Evolutionary conservation across 116 monocot genomes (phyloP).

Genomic region (Trichopus zeylanicus): DNA sequence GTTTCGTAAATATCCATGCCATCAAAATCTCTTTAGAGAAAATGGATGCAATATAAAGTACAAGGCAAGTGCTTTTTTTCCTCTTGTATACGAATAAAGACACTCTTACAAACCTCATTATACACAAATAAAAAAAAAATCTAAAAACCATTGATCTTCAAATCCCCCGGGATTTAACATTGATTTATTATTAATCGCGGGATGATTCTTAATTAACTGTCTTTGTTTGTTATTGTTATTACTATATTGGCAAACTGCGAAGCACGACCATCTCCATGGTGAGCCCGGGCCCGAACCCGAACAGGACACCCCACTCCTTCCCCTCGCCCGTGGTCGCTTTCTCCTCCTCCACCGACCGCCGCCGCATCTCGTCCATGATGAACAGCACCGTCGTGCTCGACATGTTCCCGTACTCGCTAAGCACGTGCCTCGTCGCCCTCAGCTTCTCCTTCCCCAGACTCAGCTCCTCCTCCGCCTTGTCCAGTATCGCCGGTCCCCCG

Average conservation of each 20-base stretch:
- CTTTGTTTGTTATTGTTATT: too few species aligned
- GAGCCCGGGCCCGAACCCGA: neutral
- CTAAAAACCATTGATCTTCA: too few species aligned
- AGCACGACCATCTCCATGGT: neutral
- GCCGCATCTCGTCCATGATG: conserved; percentile 2
- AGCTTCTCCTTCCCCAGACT: neutral
- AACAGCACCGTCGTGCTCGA: conserved; percentile 4
- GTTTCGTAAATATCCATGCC: too few species aligned
- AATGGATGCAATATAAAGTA: too few species aligned
- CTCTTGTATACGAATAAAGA: too few species aligned
- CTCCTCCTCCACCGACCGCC: neutral
- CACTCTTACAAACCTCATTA: too few species aligned
- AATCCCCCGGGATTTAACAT: too few species aligned
- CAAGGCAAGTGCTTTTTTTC: too few species aligned
- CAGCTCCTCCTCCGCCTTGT: neutral
- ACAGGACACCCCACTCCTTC: conserved; percentile 3
- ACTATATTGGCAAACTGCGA: neutral
- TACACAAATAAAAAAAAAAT: too few species aligned
- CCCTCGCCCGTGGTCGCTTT: neutral
- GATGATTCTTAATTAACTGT: too few species aligned
- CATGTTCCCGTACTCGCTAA: conserved; percentile 10
- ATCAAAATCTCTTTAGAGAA: too few species aligned
- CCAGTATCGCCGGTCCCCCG: conserved; percentile 1
- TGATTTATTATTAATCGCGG: too few species aligned
- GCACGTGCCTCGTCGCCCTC: neutral